These are phyloP conservation scores for Erodium moschatum DNA, from an alignment of 441 rosid genomes.

Conservation along the genomic window DNA sequence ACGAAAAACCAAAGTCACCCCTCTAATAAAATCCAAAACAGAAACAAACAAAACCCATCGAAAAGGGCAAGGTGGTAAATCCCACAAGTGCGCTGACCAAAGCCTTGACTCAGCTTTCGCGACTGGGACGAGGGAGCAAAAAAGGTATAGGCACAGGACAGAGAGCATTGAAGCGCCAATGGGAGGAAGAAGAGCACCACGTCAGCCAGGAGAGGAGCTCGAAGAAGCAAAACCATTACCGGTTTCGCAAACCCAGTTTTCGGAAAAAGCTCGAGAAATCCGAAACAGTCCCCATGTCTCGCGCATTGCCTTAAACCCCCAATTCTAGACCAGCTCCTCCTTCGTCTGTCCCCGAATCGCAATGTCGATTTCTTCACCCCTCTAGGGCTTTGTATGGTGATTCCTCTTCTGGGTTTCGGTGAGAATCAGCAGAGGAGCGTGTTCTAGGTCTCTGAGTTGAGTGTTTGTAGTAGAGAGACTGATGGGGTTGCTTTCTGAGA, in stretches of 20 bases:
- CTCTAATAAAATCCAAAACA: background rate
- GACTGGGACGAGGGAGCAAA: background rate
- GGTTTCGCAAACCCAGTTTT: slow-evolving; percentile 4
- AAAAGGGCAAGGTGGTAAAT: background rate
- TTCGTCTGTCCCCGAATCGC: background rate
- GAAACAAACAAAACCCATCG: background rate
- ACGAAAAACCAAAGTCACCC: background rate
- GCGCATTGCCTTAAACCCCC: slow-evolving; percentile 10
- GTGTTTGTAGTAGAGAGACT: background rate
- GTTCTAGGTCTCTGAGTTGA: background rate
- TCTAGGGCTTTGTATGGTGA: background rate
- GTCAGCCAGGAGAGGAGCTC: too few relatives aligned
- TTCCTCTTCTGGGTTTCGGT: background rate
- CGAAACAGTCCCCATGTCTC: background rate
- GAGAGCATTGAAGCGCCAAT: slow-evolving; percentile 6
- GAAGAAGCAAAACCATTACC: background rate
- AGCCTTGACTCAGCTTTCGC: background rate
- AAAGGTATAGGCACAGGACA: slow-evolving; percentile 3
- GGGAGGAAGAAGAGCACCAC: background rate
- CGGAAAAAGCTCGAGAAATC: background rate
- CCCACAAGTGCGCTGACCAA: background rate
- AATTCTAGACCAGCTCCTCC: background rate
- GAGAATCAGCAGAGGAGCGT: background rate
- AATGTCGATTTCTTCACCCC: background rate
- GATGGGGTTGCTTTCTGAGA: background rate